Evolutionary conservation across 495 filamentous ascomycete genomes (phyloP), one percentile per base, ranked within the genome.

Genomic region (Xylaria castorea): DNA sequence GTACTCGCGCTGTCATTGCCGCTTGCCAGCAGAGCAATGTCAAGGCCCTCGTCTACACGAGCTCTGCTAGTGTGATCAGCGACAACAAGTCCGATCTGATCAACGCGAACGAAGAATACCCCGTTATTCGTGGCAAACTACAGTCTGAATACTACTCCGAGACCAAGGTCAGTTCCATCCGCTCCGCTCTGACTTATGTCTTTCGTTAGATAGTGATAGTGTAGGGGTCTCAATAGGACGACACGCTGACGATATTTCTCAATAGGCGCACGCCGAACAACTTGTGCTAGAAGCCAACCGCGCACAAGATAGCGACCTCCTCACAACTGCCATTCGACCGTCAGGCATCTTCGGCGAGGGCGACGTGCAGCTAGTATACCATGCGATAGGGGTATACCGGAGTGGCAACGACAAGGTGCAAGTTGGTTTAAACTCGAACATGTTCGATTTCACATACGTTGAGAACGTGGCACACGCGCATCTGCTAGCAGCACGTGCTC

Each of bases 31-130:
- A 92, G 76, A 87, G 87, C 40, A 90, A 89, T 57, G 95, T 97
- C 76, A 97, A 93, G 83, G 97, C 91, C 0, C 92, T 99, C 76
- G 93, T 99, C 38, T 97, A 97, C 84, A 99, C 97, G 3, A 97
- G 93, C 80, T 95, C 92, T 34, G 93, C 94, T 60, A 95, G 92
- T 64, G 89, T 97, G 46, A 88, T 97, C 67, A 93, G 93, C 81
- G 94, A 97, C 79, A 93, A 91, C 69, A 83, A 87, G 76, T 90
- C 83, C 69, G 92, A 97, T 79, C 82, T 99, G 76, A 88, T 95
- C 81, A 96, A 97, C 80, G 94, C 94, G 64, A 92, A 96, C 78
- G 96, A 99, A 84, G 85, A 89, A 40, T 97, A 91, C 87, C 94
- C 96, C 11, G 83, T 93, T 68, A 88, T 97, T 57, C 85, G 90